Base-by-base conservation (phyloP, 768 basidiomycete species). In the Imleria badia region DNA sequence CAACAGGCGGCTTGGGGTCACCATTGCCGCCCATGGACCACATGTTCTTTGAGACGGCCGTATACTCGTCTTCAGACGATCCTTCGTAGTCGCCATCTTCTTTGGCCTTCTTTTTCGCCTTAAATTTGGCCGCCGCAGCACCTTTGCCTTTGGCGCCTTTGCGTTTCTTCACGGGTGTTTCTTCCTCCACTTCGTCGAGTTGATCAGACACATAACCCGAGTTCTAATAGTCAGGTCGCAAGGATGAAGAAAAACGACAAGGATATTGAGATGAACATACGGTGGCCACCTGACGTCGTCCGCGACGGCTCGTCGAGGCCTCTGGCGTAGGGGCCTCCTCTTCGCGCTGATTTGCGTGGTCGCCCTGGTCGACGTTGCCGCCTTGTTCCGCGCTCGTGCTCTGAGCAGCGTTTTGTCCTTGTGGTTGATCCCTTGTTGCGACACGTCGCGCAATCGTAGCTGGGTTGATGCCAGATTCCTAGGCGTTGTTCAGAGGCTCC, bases 191-290 rank as follows among this genome's bases (percentile, higher is more conserved):
- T 20, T 83, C 85, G 60, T 94, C 89, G 5, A 93, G 76, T 42
- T 91, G 80, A 54, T 94, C 91, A 0, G 93, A 92, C 26, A 77
- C 80, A 65, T 87, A 89, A 1, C 76, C 85, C 6, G 75, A 50
- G 11, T 59, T 35, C 64, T 66, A 51, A 13, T 15, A 51, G 26
- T n/a, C n/a, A 6, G 29, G 48, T 22, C n/a, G 20, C 38, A 45
- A 58, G 22, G n/a, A 39, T 15, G 38, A 42, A 15, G 1, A 15
- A 45, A 17, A 31, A n/a, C n/a, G n/a, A n/a, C n/a, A 36, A 29
- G n/a, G n/a, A n/a, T 0, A 8, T 45, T 3, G 13, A 22, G 0
- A n/a, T 19, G 10, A 12, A 56, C 64, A 4, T 62, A 63, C 58
- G 6, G 58, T 1, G 40, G 46, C 33, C 41, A 47, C 10, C 52